Base-by-base conservation (phyloP, 2,329 filamentous ascomycete genomes). In the Xylaria multiplex region DNA sequence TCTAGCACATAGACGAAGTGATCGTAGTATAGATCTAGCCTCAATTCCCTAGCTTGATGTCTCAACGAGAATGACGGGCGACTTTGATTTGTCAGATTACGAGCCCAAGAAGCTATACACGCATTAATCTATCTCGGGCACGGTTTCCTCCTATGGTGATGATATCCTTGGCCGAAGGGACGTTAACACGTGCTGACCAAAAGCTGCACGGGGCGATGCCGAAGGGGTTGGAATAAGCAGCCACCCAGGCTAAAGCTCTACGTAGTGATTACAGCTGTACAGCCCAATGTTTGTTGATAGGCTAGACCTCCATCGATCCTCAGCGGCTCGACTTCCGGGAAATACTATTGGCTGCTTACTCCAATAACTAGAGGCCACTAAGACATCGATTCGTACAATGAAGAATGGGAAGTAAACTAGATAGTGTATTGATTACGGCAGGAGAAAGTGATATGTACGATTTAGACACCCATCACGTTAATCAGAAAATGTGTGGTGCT, bases 401-500 rank as follows among this genome's bases (percentile, higher is more conserved):
- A 6, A 52, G 7, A 37, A 37, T 22, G 13, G 16, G 9, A 22
- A 11, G 11, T n/a, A 9, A 37, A 8, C 11, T 32, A 19, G n/a
- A 13, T 9, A 37, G 49, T 5, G 30, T 2, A 22, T n/a, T 53
- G 4, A 5, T 35, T 53, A 53, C 11, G 22, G 49, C n/a, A 22
- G 8, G 4, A 8, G 8, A 9, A 3, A 22, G 49, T 19, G n/a
- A 11, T 22, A 6, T 9, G n/a, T 37, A 11, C 7, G 19, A 13
- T 8, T 49, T 35, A 40, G 27, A 53, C 40, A 53, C 16, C n/a
- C 30, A 53, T 53, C n/a, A 53, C 32, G 49, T 52, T 52, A 52
- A 2, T 52, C 27, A 9, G 49, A 52, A 50, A 1, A 50, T 16
- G 14, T 48, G 30, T 32, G 30, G 9, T 30, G 22, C 9, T 14